Base-by-base conservation (phyloP, 2,329 filamentous ascomycete species). In the Volutella citrinella region DNA sequence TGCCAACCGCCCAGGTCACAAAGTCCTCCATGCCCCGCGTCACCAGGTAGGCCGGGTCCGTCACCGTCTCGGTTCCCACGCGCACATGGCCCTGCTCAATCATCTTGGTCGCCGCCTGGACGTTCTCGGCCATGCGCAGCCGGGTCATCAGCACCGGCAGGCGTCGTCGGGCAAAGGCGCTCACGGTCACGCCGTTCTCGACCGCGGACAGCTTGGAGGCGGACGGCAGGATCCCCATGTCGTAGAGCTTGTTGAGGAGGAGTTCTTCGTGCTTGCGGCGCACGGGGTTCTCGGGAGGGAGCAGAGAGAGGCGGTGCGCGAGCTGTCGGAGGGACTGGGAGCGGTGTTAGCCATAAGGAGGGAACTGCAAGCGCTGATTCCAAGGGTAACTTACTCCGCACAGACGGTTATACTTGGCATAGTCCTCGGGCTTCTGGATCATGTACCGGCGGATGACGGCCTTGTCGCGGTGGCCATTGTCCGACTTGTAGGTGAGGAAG, bases 41-140 rank as follows among this genome's bases (percentile, higher is more conserved):
- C 7, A 97, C 88, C 33, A 96, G 64, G 54, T 89, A 96, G 1
- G 89, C 90, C 18, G 89, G 82, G 59, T 97, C 91, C 3, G 87
- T 94, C 17, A 96, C 77, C 3, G 90, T 85, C 56, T 96, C 88
- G 0, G 88, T 90, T 10, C 91, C 91, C 2, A 95, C 88, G 29
- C 91, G 74, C 5, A 97, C 89, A 59, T 96, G 90, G 7, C 91
- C 91, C 57, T 95, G 88, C 69, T 97, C 91, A 38, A 97, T 85
- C 63, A 95, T 84, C 51, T 87, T 89, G 7, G 80, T 86, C 23
- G 85, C 86, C 20, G 87, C 84, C 59, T 86, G 83, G 23, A 97
- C 82, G 33, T 82, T 91, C 70, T 95, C 87, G 22, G 90, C 86
- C 93, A 98, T 97, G 46, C 85, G 75, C 53, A 93, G 69, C 40